Evolutionary conservation across 2,329 filamentous ascomycete species (phyloP).

Genomic region (Talaromyces sp.): DNA sequence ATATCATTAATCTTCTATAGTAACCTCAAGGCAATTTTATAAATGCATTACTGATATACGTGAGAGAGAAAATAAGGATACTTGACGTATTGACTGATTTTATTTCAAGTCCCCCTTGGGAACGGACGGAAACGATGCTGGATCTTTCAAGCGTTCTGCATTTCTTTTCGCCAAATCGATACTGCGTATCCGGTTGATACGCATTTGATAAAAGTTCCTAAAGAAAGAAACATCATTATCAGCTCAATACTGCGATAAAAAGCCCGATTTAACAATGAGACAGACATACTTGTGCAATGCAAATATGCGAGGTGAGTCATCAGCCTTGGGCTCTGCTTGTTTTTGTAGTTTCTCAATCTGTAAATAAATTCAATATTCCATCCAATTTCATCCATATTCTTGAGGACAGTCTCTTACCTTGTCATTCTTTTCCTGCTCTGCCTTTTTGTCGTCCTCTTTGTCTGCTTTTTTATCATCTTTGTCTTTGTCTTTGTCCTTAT

Average conservation of each 20-base stretch:
- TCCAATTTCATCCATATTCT: too few relatives aligned
- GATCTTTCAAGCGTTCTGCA: conserved; percentile 71
- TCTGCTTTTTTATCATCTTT: conserved; percentile 21
- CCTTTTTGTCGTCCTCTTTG: conserved; percentile 18
- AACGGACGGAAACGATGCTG: conserved; percentile 77
- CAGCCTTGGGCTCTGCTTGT: conserved; percentile 34
- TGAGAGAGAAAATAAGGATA: not conserved
- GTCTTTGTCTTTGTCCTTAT: conserved; percentile 37
- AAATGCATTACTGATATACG: not conserved
- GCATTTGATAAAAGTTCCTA: conserved; percentile 83
- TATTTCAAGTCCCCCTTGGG: conserved; percentile 53
- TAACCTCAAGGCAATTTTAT: not conserved
- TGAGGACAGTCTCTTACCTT: conserved; percentile 38
- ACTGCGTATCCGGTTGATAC: conserved; percentile 71
- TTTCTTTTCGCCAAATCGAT: conserved; percentile 76
- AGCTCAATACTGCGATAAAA: not conserved
- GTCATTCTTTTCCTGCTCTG: conserved; percentile 47
- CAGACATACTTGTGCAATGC: conserved; percentile 69
- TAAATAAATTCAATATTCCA: not conserved
- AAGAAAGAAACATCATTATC: not conserved
- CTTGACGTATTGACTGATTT: not conserved
- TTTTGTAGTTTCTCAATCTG: conserved; percentile 34
- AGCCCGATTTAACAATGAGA: too few relatives aligned
- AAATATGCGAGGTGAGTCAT: conserved; percentile 74
- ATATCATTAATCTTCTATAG: too few relatives aligned